These are phyloP conservation scores for Zygnema circumcarinatum DNA, from an alignment of 139 green algal species.

Conservation along the genomic window DNA sequence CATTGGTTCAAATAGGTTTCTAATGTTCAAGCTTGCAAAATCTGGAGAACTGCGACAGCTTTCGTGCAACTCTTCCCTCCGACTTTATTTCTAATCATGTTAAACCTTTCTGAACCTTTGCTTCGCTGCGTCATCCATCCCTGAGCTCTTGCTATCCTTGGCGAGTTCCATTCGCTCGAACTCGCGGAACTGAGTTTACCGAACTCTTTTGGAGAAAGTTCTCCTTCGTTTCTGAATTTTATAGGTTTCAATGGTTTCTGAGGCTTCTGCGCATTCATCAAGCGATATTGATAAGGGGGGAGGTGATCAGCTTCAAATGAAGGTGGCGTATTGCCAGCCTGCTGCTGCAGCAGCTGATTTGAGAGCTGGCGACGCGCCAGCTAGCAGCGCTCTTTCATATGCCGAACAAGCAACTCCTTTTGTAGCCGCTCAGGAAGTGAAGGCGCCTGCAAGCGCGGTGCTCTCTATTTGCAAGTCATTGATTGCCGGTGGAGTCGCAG, in stretches of 20 bases:
- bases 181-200: no score
- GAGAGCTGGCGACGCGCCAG: background rate
- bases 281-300: background rate
- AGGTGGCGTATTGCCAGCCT: background rate
- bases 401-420: background rate
- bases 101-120: no score
- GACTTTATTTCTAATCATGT: no score
- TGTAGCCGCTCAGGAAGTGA: background rate
- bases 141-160: no score
- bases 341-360: slow-evolving; percentile 12
- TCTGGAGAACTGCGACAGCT: no score
- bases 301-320: background rate
- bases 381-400: background rate
- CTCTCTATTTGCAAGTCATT: slow-evolving; percentile 31
- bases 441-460: background rate
- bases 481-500: slow-evolving; percentile 36
- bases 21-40: no score
- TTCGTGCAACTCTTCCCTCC: no score
- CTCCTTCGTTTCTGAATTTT: no score
- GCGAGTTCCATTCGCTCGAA: no score
- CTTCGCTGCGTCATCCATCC: no score
- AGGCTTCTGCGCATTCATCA: background rate
- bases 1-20: no score
- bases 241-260: slow-evolving; percentile 12
- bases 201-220: no score